Percentiles rank a stretch among this genome's conserved stretches.
These are phyloP conservation scores for Hanseniaspora singularis DNA, from an alignment of 805 yeast genomes.

Conservation along the genomic window DNA sequence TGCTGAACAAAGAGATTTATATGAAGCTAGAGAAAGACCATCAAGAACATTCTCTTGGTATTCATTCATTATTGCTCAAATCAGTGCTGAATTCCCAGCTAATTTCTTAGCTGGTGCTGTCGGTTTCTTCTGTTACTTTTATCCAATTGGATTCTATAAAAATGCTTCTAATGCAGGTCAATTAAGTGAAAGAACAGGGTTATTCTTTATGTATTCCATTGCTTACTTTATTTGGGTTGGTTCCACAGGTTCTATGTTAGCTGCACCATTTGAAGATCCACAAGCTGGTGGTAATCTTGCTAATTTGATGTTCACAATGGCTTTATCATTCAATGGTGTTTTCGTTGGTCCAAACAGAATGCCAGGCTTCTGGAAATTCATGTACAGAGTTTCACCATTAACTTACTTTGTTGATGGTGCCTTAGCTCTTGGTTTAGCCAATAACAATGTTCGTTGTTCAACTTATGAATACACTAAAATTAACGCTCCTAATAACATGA, in stretches of 20 bases:
- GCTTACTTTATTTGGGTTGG: slow-evolving; percentile 45
- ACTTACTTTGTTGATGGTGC: slow-evolving; percentile 52
- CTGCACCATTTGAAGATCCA: slow-evolving; percentile 47
- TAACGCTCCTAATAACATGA: slow-evolving; percentile 41
- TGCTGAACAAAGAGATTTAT: slow-evolving; percentile 49
- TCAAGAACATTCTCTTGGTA: slow-evolving; percentile 60
- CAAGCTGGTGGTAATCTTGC: slow-evolving; percentile 56
- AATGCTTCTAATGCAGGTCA: slow-evolving; percentile 46
- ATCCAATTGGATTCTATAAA: slow-evolving; percentile 53
- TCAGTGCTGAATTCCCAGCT: slow-evolving; percentile 58
- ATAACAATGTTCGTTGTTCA: slow-evolving; percentile 37
- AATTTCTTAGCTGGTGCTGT: slow-evolving; percentile 50
- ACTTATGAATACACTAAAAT: slow-evolving; percentile 37
- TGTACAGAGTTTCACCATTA: slow-evolving; percentile 63
- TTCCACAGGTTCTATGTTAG: slow-evolving; percentile 45
- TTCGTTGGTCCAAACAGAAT: slow-evolving; percentile 43
- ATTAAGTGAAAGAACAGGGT: slow-evolving; percentile 44
- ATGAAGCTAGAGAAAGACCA: slow-evolving; percentile 64
- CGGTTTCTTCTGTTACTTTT: slow-evolving; percentile 52
- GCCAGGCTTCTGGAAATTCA: slow-evolving; percentile 72
- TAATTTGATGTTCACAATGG: slow-evolving; percentile 45
- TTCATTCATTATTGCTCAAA: slow-evolving; percentile 49
- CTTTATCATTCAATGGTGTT: slow-evolving; percentile 69
- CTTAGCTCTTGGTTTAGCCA: slow-evolving; percentile 45
- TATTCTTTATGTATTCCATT: slow-evolving; percentile 36